Conservation (phyloP, 2,329 filamentous ascomycete genomes). For the Rhynchosporium graminicola region DNA sequence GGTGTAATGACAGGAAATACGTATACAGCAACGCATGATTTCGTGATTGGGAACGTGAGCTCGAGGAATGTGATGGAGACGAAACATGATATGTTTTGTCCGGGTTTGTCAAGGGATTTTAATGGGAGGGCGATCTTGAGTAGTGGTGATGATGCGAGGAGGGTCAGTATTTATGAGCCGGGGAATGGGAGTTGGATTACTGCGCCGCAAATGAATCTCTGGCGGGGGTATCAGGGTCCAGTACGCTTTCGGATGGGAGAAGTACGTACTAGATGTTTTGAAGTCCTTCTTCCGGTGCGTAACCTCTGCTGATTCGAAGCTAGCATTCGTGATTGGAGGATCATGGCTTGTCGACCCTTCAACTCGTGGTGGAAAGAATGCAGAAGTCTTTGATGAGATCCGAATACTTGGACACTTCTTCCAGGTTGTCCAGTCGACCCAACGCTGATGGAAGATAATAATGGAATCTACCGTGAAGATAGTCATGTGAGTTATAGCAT, state of each 20-base stretch:
- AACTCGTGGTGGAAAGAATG: conserved; percentile 5
- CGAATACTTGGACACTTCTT: conserved; percentile 45
- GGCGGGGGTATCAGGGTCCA: conserved; percentile 55
- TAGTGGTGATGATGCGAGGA: conserved; percentile 52
- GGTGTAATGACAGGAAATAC: conserved; percentile 32
- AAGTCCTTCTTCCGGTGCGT: not conserved
- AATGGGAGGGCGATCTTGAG: conserved; percentile 54
- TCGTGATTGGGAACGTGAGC: conserved; percentile 32
- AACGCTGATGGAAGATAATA: conserved; percentile 48
- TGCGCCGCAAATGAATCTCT: conserved; percentile 47
- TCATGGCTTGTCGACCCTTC: conserved; percentile 1
- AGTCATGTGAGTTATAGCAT: conserved; percentile 47
- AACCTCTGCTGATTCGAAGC: not conserved
- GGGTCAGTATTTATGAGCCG: conserved; percentile 45
- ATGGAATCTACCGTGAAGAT: conserved; percentile 13
- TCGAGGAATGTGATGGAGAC: conserved; percentile 43
- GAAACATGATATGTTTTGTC: conserved; percentile 58
- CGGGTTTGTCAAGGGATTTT: conserved; percentile 53
- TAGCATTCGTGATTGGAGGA: conserved; percentile 49
- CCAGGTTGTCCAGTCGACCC: conserved; percentile 47
- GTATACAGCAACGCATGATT: conserved; percentile 39
- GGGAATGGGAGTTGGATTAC: conserved; percentile 40
- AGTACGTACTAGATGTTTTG: conserved; percentile 20
- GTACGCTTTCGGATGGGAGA: conserved; percentile 52
- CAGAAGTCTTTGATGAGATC: conserved; percentile 36